A percentile compares a stretch with the other conserved stretches of the same genome.
Conservation (phyloP, 2,329 filamentous ascomycete genomes). For the Byssothecium circinans region DNA sequence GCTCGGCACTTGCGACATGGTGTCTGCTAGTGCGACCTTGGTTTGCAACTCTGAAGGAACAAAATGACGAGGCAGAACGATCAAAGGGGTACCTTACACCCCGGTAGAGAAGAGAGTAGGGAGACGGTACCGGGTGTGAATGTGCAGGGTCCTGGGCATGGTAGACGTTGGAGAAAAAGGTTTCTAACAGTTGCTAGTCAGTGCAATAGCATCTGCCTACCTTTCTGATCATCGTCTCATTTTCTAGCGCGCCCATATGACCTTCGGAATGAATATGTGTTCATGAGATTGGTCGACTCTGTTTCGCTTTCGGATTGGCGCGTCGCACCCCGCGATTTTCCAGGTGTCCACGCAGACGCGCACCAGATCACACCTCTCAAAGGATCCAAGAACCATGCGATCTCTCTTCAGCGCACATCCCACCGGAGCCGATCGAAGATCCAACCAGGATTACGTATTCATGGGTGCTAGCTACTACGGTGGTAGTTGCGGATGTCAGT, state of each 20-base stretch:
- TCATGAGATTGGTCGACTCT: neutral
- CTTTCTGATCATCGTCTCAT: neutral
- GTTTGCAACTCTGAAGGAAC: neutral
- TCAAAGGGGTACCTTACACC: neutral
- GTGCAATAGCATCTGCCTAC: neutral
- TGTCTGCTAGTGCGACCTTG: neutral
- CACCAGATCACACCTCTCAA: neutral
- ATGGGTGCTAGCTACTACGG: neutral
- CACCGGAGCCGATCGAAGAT: neutral
- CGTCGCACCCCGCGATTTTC: slow-evolving; percentile 1
- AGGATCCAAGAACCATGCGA: neutral
- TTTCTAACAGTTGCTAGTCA: neutral
- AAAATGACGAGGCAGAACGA: neutral
- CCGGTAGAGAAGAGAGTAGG: neutral
- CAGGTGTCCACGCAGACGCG: neutral
- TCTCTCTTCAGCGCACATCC: neutral
- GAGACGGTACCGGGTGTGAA: neutral
- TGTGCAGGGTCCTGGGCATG: neutral
- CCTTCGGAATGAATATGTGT: neutral
- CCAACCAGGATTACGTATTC: neutral
- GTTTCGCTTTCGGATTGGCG: slow-evolving; percentile 1
- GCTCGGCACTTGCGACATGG: neutral
- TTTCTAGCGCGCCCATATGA: neutral
- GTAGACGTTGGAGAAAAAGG: neutral
- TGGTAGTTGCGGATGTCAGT: neutral